Base-by-base conservation (phyloP, 495 filamentous ascomycete genomes). In the Jackrogersella multiformis region DNA sequence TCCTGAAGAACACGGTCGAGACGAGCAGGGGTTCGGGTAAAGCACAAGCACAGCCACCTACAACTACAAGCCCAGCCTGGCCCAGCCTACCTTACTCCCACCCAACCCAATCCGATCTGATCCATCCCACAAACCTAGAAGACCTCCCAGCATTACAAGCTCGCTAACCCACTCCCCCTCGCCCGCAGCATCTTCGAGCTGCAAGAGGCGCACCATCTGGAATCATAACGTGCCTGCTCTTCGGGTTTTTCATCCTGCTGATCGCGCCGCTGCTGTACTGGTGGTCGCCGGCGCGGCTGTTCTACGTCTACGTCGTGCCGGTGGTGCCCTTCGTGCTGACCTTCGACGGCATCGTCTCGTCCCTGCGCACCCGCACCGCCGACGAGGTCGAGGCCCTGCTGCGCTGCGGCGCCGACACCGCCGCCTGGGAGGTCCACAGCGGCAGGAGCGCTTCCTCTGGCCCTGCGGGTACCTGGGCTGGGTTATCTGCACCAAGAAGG, bases 181-280 rank as follows among this genome's bases (percentile, higher is more conserved):
- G n/a, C 64, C n/a, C 23, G 9, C 34, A 86, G 86, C 2, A 92
- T 93, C 60, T 87, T 92, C 58, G 90, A 93, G 73, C 82, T 93
- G 9, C 89, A 92, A 71, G 83, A 85, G 39, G n/a, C n/a, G n/a
- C n/a, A n/a, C 85, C 90, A 3, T 75, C 78, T 1, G 30, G 86
- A 0, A 76, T 90, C 23, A 23, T 89, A 0, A 79, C 84, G 6
- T 82, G 88, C 38, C 69, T 82, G 18, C 56, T 85, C 23, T 80
- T 90, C 69, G 84, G 86, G 16, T 66, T 86, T 28, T 80, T 82
- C 39, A 79, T 87, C 46, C 68, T 87, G 30, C 51, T 85, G 28
- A 73, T 84, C 36, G 86, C 87, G 12, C 85, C 85, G 0, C 26
- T 74, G 1, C 64, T 74, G 0, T 86, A 84, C 56, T 88, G 86